Percentiles rank a stretch among this genome's conserved stretches.
These are phyloP conservation scores for Murraya paniculata DNA, from an alignment of 345 rosid genomes.

Conservation along the genomic window DNA sequence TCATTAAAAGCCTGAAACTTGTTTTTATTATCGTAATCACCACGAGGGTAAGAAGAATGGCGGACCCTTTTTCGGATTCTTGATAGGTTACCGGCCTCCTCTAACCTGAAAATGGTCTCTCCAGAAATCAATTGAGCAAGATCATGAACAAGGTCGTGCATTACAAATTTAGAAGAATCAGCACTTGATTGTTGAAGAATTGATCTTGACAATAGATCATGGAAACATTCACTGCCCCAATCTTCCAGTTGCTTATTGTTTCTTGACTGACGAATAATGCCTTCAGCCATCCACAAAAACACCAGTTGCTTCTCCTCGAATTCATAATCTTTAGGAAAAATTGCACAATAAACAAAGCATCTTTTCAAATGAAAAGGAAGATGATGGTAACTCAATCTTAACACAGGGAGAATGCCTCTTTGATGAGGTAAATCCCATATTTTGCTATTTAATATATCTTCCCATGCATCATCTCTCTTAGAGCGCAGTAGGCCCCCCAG, in stretches of 20 bases:
- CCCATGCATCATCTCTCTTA: background rate
- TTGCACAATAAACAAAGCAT: too few species aligned
- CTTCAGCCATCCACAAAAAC: conserved; percentile 22
- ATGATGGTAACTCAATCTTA: too few species aligned
- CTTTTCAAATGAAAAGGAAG: too few species aligned
- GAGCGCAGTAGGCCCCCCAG: background rate
- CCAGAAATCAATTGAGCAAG: conserved; percentile 21
- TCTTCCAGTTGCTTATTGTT: background rate
- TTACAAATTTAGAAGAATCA: background rate
- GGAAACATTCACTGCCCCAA: too few species aligned
- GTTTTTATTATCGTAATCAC: background rate
- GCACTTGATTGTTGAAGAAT: conserved; percentile 25
- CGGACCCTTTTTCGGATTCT: background rate
- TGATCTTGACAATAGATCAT: conserved; percentile 16
- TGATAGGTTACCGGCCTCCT: conserved; percentile 6
- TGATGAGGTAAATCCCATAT: background rate
- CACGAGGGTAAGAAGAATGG: conserved; percentile 7
- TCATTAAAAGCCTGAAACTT: conserved; percentile 6
- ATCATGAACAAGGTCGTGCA: conserved; percentile 6
- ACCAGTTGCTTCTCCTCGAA: conserved; percentile 14
- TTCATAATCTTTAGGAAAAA: too few species aligned
- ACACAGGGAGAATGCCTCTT: too few species aligned
- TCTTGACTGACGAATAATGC: background rate
- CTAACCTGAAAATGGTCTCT: background rate
- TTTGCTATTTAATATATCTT: background rate